Evolutionary conservation across 2,329 filamentous ascomycete species (phyloP), one percentile per base, ranked within the genome.

Genomic region (Fusarium papillatum): DNA sequence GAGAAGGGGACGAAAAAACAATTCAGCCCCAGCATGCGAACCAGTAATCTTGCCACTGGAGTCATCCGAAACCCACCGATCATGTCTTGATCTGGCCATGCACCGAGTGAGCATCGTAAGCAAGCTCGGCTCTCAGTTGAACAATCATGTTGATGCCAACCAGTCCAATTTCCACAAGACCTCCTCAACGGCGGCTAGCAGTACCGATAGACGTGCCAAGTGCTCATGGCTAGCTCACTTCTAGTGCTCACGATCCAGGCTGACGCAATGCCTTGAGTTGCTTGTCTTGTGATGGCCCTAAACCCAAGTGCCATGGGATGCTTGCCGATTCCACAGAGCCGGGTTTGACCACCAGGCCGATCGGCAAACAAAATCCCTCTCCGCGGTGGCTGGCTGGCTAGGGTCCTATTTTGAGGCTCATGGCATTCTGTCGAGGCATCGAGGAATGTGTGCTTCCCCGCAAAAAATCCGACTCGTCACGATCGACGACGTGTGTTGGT

Each of bases 191-290:
- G 74, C 66, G 69, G 68, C 68, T 73, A 64, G 31, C 50, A 66
- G 67, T 72, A 66, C 72, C 65, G 66, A 78, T 66, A 64, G 46
- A 60, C 55, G 39, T 66, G 50, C 64, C 68, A 78, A 78, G 74
- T 70, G 74, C 75, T 74, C 78, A 73, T 69, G 59, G 16, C 17
- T 29, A 53, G 48, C 48, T 53, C 48, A 53, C 16, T 26, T 16
- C 29, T 79, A 78, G 74, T 70, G 74, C 75, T 75, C 78, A 73
- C 70, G 59, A 76, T 73, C 70, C 72, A 43, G 74, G 77, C 73
- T 80, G 76, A 80, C 75, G 76, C 76, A 72, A 80, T 73, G 26
- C 64, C 48, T 66, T 66, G 72, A 76, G 69, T 65, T 78, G 62
- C 75, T 80, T 69, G 65, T 80, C 71, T 76, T 61, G 72, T 68